These are phyloP conservation scores for Ascomycota sp. DNA, from an alignment of 2,329 filamentous ascomycete genomes.

Conservation along the genomic window DNA sequence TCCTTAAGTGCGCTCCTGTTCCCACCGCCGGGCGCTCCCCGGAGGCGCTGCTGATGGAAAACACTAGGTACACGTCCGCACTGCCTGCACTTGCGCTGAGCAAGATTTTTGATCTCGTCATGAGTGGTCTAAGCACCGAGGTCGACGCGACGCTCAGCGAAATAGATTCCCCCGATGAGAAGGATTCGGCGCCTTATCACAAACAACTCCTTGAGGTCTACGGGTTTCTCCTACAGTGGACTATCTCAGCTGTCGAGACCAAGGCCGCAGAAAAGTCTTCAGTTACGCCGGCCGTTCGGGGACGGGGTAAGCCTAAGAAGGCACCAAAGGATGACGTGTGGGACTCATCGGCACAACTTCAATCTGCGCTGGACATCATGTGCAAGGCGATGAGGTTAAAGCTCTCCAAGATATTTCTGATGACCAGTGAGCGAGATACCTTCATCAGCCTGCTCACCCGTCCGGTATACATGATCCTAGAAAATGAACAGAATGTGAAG, in stretches of 20 bases:
- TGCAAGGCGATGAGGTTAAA: constrained; percentile 90
- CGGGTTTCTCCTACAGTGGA: constrained; percentile 87
- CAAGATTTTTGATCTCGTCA: constrained; percentile 81
- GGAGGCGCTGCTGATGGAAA: constrained; percentile 5
- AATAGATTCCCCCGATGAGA: constrained; percentile 69
- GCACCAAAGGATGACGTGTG: constrained; percentile 59
- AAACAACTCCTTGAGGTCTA: constrained; percentile 87
- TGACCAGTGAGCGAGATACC: constrained; percentile 87
- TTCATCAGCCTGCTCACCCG: constrained; percentile 84
- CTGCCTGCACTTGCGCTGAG: constrained; percentile 68
- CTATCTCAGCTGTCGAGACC: constrained; percentile 79
- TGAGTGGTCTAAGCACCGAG: constrained; percentile 68
- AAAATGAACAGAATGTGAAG: constrained; percentile 86
- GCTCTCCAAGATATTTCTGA: constrained; percentile 80
- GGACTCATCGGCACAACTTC: constrained; percentile 78
- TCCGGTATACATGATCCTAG: constrained; percentile 80
- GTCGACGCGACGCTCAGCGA: constrained; percentile 72
- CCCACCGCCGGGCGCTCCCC: constrained; percentile 6
- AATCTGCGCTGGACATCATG: constrained; percentile 80
- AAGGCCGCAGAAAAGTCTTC: constrained; percentile 82
- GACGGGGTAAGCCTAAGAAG: constrained; percentile 60
- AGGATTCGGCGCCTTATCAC: constrained; percentile 68
- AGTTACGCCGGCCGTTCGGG: constrained; percentile 42
- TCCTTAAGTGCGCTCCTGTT: constrained; percentile 71
- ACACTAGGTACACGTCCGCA: constrained; percentile 52